A percentile compares a stretch with the other conserved stretches of the same genome.
These are phyloP conservation scores for Gymnopilus dilepis DNA, from an alignment of 768 basidiomycete genomes.

Conservation along the genomic window DNA sequence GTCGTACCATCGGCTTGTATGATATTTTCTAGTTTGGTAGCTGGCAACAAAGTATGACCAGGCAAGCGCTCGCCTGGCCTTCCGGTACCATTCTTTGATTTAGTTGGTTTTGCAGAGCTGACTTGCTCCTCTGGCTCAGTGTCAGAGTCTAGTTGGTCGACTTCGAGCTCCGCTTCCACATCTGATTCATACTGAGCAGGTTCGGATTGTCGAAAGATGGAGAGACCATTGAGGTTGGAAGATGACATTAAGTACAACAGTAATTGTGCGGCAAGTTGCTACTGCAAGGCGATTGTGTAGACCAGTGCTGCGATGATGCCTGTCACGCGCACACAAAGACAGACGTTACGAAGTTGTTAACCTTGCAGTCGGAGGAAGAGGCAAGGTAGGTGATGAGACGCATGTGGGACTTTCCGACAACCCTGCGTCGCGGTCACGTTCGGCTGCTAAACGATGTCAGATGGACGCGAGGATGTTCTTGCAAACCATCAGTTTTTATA, in stretches of 20 bases:
- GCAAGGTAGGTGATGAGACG: not conserved
- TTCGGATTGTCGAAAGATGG: constrained; percentile 12
- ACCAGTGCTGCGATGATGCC: not conserved
- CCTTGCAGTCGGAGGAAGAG: not conserved
- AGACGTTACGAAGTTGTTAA: not conserved
- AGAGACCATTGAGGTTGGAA: constrained; percentile 19
- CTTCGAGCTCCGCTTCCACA: constrained; percentile 65
- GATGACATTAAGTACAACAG: constrained; percentile 12
- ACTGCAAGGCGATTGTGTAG: not conserved
- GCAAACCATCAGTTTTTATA: not conserved
- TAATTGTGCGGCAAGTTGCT: not conserved
- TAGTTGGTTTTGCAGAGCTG: constrained; percentile 27
- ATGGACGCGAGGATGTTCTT: not conserved
- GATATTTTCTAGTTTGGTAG: constrained; percentile 73
- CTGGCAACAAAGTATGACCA: constrained; percentile 72
- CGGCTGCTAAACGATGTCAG: not conserved
- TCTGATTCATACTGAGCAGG: constrained; percentile 43
- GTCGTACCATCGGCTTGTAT: constrained; percentile 75
- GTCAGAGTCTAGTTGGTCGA: constrained; percentile 70
- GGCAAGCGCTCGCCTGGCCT: constrained; percentile 51
- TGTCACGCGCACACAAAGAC: not conserved
- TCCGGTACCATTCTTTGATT: constrained; percentile 32
- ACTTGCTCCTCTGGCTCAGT: constrained; percentile 45
- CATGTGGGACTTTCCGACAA: constrained; percentile 28
- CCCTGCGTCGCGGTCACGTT: constrained; percentile 34